These are phyloP conservation scores for Colletotrichum gloeosporioides DNA, from an alignment of 2,329 filamentous ascomycete genomes.

Conservation along the genomic window DNA sequence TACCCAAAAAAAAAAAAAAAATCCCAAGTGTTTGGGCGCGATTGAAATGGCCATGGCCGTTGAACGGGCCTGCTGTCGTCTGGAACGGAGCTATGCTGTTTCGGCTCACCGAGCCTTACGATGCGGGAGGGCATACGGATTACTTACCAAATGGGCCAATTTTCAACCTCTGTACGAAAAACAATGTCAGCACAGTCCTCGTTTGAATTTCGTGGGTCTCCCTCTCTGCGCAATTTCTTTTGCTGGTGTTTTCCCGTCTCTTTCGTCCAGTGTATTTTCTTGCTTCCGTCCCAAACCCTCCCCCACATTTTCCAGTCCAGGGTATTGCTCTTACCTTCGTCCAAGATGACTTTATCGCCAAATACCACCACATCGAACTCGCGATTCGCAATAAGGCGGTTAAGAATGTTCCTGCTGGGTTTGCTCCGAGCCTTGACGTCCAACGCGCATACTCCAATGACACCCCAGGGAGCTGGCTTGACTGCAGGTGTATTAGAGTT, in stretches of 20 bases:
- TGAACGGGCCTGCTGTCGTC: neutral
- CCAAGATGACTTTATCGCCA: conserved; percentile 97
- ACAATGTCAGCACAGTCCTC: neutral
- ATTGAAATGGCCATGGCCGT: neutral
- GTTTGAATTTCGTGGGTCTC: neutral
- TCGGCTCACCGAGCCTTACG: conserved; percentile 36
- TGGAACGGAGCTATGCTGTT: conserved; percentile 34
- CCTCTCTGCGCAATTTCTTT: neutral
- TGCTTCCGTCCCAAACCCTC: neutral
- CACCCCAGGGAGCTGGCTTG: conserved; percentile 65
- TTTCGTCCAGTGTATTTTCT: neutral
- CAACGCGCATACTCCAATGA: conserved; percentile 92
- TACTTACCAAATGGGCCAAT: conserved; percentile 86
- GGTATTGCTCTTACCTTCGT: conserved; percentile 67
- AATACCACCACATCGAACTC: conserved; percentile 98
- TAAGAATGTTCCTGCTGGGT: conserved; percentile 94
- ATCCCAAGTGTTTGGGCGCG: neutral
- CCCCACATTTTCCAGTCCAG: neutral
- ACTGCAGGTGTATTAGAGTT: conserved; percentile 38
- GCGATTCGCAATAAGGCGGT: conserved; percentile 84
- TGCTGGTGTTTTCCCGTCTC: neutral
- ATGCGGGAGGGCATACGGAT: neutral
- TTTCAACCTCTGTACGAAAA: conserved; percentile 73
- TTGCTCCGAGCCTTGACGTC: conserved; percentile 97
- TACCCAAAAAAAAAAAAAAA: neutral